phyloP scores from a whole-genome alignment of 176 grass and related monocot genomes.

The Aegilops tauschii region DNA sequence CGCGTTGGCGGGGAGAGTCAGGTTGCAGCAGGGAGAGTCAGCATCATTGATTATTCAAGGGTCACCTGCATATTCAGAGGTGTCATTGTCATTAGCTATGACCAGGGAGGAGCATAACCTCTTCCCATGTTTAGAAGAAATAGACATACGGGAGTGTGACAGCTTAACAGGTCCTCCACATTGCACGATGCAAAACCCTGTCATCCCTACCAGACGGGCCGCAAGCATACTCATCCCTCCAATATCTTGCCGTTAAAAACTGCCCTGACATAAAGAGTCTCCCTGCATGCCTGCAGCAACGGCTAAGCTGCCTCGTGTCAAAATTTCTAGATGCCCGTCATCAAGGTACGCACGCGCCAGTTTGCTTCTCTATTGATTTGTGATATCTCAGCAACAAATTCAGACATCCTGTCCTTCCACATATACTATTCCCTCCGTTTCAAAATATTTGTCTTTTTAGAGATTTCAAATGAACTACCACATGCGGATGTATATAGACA shows the following conservation, averaged over 20 bases:
- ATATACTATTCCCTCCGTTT: too few relatives aligned
- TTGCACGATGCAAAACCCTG: not conserved
- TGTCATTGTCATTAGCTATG: too few relatives aligned
- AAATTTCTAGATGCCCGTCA: too few relatives aligned
- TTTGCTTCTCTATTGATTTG: too few relatives aligned
- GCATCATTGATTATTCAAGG: not conserved
- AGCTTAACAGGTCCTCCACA: not conserved
- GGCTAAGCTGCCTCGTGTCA: not conserved
- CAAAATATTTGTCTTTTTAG: too few relatives aligned
- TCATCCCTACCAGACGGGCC: not conserved
- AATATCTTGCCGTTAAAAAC: fast-evolving
- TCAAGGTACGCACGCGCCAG: too few relatives aligned
- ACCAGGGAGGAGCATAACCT: too few relatives aligned
- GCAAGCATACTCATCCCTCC: not conserved
- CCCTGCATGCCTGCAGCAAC: not conserved
- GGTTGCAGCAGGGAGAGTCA: not conserved
- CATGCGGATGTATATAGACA: too few relatives aligned
- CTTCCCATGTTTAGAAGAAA: not conserved
- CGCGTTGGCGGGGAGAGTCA: too few relatives aligned
- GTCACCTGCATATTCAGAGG: not conserved
- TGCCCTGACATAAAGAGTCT: not conserved
- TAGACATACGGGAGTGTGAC: not conserved
- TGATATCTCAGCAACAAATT: too few relatives aligned
- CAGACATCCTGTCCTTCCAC: too few relatives aligned
- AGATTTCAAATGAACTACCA: too few relatives aligned